These are phyloP conservation scores for Mycena maculata DNA, from an alignment of 768 basidiomycete genomes.

Conservation along the genomic window DNA sequence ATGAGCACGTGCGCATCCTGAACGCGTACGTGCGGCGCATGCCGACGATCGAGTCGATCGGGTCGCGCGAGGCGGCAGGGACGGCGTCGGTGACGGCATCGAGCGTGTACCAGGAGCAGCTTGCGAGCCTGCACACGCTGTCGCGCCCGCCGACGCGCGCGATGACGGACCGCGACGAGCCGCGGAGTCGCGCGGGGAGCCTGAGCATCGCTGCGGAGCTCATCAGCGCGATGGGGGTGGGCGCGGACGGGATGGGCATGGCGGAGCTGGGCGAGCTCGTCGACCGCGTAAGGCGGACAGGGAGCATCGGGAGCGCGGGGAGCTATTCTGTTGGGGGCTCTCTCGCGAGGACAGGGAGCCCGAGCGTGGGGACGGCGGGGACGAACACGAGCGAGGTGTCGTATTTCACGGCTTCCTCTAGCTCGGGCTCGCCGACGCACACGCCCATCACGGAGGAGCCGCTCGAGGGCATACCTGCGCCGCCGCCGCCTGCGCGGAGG, in stretches of 20 bases:
- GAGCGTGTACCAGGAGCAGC: slow-evolving; percentile 5
- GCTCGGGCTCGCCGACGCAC: slow-evolving; percentile 3
- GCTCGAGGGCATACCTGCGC: neutral
- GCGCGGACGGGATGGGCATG: slow-evolving; percentile 27
- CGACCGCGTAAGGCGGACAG: slow-evolving; percentile 13
- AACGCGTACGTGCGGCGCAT: slow-evolving; percentile 76
- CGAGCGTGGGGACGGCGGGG: neutral
- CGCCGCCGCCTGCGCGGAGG: neutral
- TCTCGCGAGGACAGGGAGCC: neutral
- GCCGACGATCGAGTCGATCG: slow-evolving; percentile 85
- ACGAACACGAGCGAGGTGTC: neutral
- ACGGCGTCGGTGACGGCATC: neutral
- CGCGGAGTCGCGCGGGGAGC: slow-evolving; percentile 53
- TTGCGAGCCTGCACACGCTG: slow-evolving; percentile 30
- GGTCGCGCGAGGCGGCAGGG: slow-evolving; percentile 64
- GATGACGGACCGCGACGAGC: slow-evolving; percentile 47
- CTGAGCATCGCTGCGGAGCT: slow-evolving; percentile 41
- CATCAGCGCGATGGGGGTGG: slow-evolving; percentile 19
- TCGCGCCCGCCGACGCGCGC: slow-evolving; percentile 56
- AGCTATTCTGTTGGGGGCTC: neutral
- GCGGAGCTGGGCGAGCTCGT: slow-evolving; percentile 8
- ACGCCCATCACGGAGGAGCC: slow-evolving; percentile 21
- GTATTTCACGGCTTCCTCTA: slow-evolving; percentile 11
- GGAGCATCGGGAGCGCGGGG: slow-evolving; percentile 24
- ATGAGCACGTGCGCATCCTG: slow-evolving; percentile 68